Base-by-base conservation (phyloP, 73 alveolate genomes). In the Symbiodinium pilosum region DNA sequence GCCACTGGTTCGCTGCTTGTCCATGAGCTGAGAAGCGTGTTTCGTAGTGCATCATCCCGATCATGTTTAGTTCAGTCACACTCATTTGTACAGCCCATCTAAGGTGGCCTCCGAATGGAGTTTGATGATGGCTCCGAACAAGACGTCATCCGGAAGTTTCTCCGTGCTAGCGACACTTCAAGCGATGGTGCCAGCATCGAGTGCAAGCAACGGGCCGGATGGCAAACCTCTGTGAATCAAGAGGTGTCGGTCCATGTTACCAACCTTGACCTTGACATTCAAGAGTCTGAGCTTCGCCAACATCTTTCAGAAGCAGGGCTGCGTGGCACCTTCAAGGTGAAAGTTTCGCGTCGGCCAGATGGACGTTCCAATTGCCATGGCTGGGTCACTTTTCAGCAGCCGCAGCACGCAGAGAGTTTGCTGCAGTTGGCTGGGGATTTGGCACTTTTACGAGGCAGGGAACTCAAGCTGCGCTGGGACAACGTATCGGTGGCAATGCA, bases 51-150 rank as follows among this genome's bases (percentile, higher is more conserved):
- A 47, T 30, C 11, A 26, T 64, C 6, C 38, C 38, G 83, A 12
- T 52, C 71, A 21, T 21, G 21, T 12, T 52, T 64, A 30, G 11
- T 64, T 64, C 83, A 4, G 83, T 12, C 83, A 64, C 8, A 64
- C 38, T 20, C 8, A 34, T 4, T 7, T 26, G n/a, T 64, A 20
- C 40, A 11, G 38, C 21, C 9, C 83, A 47, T 28, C 32, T 43
- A 26, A 84, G 83, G 94, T 16, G 94, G 94, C 84, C 59, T 87
- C 42, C 85, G 34, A 30, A 34, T 87, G 84, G 34, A 24, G 30
- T 64, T 30, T 64, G 94, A 87, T 38, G 94, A 87, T 39, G 94
- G 94, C 69, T 87, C 94, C 32, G 42, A 87, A 14, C 94, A 87
- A 43, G 94, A 87, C 4, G 84, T 87, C 39, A 34, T 87, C 42